These are phyloP conservation scores for Trametes polyzona DNA, from an alignment of 1,284 basidiomycete species.

Conservation along the genomic window DNA sequence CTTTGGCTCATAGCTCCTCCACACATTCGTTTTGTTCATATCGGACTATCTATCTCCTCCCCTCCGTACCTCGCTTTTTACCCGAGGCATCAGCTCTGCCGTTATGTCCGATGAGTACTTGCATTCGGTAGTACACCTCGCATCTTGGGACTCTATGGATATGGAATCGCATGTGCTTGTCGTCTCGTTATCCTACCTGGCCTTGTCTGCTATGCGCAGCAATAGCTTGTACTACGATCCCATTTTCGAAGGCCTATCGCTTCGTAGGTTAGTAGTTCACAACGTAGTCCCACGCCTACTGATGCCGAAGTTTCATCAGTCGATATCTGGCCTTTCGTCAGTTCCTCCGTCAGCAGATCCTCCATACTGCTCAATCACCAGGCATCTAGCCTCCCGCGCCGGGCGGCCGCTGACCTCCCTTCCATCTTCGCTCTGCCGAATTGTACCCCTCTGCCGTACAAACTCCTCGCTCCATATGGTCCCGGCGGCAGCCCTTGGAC, in stretches of 20 bases:
- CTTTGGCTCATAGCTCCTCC: not conserved
- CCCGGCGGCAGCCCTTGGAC: not conserved
- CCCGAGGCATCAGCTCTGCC: not conserved
- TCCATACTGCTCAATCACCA: not conserved
- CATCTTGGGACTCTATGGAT: not conserved
- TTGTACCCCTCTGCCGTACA: not conserved
- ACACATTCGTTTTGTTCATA: conserved; percentile 2
- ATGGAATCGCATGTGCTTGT: not conserved
- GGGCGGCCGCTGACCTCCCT: no score
- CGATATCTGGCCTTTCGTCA: no score
- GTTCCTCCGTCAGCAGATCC: no score
- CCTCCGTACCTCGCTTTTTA: not conserved
- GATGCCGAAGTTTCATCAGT: not conserved
- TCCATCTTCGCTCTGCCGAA: not conserved
- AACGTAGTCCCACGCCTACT: not conserved
- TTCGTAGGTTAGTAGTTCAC: no score
- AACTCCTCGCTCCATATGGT: not conserved
- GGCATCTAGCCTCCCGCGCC: not conserved
- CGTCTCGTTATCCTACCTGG: not conserved
- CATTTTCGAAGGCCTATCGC: no score
- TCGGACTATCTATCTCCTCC: not conserved
- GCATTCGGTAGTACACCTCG: not conserved
- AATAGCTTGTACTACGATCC: no score
- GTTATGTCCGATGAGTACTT: not conserved
- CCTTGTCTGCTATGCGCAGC: no score